phyloP scores from a whole-genome alignment of 108 stramenopile genomes.

The Cyclostephanos invisitatus region DNA sequence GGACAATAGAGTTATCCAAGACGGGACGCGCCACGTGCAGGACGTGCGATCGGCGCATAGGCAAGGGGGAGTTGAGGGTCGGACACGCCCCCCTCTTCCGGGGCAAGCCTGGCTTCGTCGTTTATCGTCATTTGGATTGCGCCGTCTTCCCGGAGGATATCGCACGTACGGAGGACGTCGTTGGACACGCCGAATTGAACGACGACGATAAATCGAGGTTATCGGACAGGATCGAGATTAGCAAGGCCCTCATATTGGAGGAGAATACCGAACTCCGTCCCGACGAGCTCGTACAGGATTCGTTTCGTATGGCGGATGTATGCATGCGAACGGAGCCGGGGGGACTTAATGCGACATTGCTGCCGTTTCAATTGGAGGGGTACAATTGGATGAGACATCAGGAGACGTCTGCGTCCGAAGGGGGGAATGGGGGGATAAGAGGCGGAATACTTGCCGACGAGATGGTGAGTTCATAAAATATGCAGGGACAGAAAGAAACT shows the following conservation, averaged over 20 bases:
- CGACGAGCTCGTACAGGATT: constrained; percentile 87
- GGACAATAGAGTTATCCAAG: constrained; percentile 64
- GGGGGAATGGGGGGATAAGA: constrained; percentile 43
- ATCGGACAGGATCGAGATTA: constrained; percentile 53
- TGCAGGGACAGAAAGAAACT: background rate
- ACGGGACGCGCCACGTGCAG: constrained; percentile 79
- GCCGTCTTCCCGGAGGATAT: constrained; percentile 68
- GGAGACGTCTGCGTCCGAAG: constrained; percentile 47
- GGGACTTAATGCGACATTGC: constrained; percentile 73
- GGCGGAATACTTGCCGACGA: constrained; percentile 96
- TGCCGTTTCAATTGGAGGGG: constrained; percentile 98
- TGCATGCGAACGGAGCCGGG: constrained; percentile 61
- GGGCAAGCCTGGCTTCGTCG: constrained; percentile 84
- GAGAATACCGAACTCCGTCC: constrained; percentile 81
- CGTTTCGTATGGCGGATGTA: constrained; percentile 69
- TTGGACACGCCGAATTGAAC: constrained; percentile 55
- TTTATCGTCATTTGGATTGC: constrained; percentile 78
- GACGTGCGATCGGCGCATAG: constrained; percentile 73
- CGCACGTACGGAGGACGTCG: constrained; percentile 51
- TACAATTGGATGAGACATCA: constrained; percentile 92
- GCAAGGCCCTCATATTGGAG: constrained; percentile 57
- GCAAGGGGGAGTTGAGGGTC: constrained; percentile 64
- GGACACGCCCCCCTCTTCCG: constrained; percentile 82
- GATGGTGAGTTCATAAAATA: constrained; percentile 31
- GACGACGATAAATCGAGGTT: constrained; percentile 57